Base-by-base conservation (phyloP, 257 asterid genomes). In the Ajuga chamaepitys region DNA sequence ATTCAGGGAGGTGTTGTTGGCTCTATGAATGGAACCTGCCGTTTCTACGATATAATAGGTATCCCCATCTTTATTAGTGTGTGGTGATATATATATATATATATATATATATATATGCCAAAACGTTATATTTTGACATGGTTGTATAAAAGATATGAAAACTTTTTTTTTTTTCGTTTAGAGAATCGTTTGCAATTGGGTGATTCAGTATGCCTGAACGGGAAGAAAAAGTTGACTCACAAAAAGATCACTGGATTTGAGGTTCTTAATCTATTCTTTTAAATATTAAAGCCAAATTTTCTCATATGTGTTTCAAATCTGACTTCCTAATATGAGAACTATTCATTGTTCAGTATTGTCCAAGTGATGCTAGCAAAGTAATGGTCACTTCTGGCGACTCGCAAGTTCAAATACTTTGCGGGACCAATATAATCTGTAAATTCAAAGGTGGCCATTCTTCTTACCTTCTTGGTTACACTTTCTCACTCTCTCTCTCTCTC, bases 341-440 rank as follows among this genome's bases (percentile, higher is more conserved):
- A n/a, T n/a, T n/a, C 42, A 3, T 58, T 18, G 0, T 66, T 17
- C 86, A 89, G 98, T 92, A 83, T 69, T 92, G 89, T 60, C 97
- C 96, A 5, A 79, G 72, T 13, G 97, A 89, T 52, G 51, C 55
- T n/a, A 87, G 81, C 76, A 92, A 89, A 80, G 81, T 92, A 22
- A 80, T 92, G 95, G 96, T 89, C 53, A 87, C 95, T 50, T 85
- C 84, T 66, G 96, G 95, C 3, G 96, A 89, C 75, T 84, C 97
- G 0, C 88, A 84, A 80, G 86, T 92, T 52, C 85, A 80, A 47
- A 78, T 89, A 53, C 83, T 92, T 25, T 66, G 80, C 24, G 96
- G 96, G 34, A 55, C 89, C 37, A 78, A 77, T 34, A 28, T 92
- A 52, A 48, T 87, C 71, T 78, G 89, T 78, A 92, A 89, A 80